A percentile compares a stretch with the other conserved stretches of the same genome.
phyloP scores from a whole-genome alignment of 768 basidiomycete species.

The Leccinum longicurvipes region DNA sequence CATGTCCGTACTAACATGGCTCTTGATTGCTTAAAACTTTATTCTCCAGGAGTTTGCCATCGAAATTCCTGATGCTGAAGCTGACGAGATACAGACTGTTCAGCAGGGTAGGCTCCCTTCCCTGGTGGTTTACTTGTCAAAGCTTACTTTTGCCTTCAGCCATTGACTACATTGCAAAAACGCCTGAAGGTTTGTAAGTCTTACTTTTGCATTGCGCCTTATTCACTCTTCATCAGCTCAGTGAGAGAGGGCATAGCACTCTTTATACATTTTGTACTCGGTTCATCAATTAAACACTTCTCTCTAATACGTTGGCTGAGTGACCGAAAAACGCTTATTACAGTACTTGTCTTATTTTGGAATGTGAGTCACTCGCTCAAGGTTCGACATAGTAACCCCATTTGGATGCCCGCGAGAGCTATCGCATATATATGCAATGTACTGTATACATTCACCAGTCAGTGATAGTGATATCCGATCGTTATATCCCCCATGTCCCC shows the following conservation, averaged over 20 bases:
- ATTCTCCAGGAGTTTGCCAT: constrained; percentile 82
- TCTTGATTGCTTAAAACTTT: neutral
- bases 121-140: neutral
- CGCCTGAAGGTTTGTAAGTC: constrained; percentile 67
- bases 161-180: constrained; percentile 93
- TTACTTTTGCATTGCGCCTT: constrained; percentile 8
- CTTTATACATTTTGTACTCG: constrained; percentile 16
- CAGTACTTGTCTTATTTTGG: neutral
- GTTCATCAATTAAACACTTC: constrained; percentile 16
- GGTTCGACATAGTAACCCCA: constrained; percentile 4
- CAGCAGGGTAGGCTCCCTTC: constrained; percentile 67
- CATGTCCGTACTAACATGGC: neutral
- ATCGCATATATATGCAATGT: constrained; percentile 9
- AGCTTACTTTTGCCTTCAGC: constrained; percentile 44
- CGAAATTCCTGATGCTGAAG: constrained; percentile 97
- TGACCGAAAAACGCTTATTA: neutral
- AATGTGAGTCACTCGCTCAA: constrained; percentile 7
- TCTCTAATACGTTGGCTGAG: neutral
- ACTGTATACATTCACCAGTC: neutral
- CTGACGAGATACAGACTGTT: constrained; percentile 90
- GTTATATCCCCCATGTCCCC: constrained; percentile 8
- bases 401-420: constrained; percentile 2
- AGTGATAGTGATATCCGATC: neutral
- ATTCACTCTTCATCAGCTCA: constrained; percentile 39
- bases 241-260: constrained; percentile 30